These are phyloP conservation scores for Trichoderma aggressivum DNA, from an alignment of 2,329 filamentous ascomycete genomes.

Conservation along the genomic window DNA sequence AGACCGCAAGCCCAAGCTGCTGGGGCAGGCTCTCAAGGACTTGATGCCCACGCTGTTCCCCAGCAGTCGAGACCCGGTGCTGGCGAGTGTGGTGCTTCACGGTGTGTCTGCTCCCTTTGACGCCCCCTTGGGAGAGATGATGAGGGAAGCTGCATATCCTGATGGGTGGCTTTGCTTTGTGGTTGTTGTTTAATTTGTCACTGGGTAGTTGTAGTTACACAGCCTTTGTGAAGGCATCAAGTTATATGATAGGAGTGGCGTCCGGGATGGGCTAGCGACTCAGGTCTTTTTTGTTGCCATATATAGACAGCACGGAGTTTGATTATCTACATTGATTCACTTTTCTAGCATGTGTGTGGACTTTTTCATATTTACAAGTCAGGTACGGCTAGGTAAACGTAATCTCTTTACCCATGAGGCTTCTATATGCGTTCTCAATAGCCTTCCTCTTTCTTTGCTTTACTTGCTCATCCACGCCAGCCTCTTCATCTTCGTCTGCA, in stretches of 20 bases:
- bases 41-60: conserved; percentile 82
- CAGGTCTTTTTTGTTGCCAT: background rate
- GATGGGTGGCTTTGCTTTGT: conserved; percentile 90
- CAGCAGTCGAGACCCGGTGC: conserved; percentile 75
- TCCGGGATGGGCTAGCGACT: background rate
- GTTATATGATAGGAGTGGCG: background rate
- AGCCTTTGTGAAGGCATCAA: background rate
- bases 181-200: conserved; percentile 60
- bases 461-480: conserved; percentile 41
- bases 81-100: conserved; percentile 82
- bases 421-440: conserved; percentile 75
- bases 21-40: conserved; percentile 73
- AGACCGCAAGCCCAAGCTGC: conserved; percentile 43
- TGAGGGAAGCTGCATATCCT: conserved; percentile 78
- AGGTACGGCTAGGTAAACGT: conserved; percentile 48
- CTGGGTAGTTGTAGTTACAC: background rate
- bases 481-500: conserved; percentile 45
- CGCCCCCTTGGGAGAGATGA: conserved; percentile 77
- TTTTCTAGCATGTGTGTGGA: background rate
- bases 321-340: background rate
- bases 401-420: conserved; percentile 68
- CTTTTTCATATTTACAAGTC: background rate
- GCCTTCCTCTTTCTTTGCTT: conserved; percentile 68
- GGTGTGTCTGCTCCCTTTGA: conserved; percentile 78
- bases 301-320: background rate